phyloP scores from a whole-genome alignment of 2,329 filamentous ascomycete species.

The Fusarium sambucinum region DNA sequence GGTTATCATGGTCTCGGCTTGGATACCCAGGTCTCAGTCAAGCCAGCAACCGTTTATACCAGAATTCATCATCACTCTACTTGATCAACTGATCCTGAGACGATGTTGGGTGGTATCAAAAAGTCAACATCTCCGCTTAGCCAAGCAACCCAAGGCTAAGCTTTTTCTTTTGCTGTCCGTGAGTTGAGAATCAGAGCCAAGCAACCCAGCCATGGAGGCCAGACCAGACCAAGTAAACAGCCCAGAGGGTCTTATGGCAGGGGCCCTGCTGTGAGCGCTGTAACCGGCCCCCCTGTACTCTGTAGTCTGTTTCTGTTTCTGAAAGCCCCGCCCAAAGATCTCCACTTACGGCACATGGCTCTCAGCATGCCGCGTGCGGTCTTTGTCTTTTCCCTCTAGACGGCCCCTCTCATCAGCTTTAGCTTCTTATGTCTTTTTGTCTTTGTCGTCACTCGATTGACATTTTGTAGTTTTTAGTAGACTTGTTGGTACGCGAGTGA shows the following conservation, averaged over 20 bases:
- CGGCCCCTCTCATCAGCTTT: slow-evolving; percentile 36
- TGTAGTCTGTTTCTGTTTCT: slow-evolving; percentile 8
- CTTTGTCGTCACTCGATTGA: slow-evolving; percentile 33
- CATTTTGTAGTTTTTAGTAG: neutral
- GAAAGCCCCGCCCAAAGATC: slow-evolving; percentile 19
- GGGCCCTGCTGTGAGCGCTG: neutral
- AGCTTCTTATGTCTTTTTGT: slow-evolving; percentile 5
- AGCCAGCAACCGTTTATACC: neutral
- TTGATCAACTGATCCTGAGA: slow-evolving; percentile 32
- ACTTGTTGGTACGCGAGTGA: slow-evolving; percentile 8
- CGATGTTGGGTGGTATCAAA: slow-evolving; percentile 19
- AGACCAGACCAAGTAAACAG: neutral
- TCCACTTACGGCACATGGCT: slow-evolving; percentile 28
- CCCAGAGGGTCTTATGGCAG: neutral
- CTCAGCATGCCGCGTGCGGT: slow-evolving; percentile 36
- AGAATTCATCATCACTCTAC: neutral
- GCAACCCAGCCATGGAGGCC: neutral
- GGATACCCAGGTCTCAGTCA: neutral
- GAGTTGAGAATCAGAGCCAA: neutral
- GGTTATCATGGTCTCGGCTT: slow-evolving; percentile 9
- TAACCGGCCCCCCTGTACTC: slow-evolving; percentile 2
- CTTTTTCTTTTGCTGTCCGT: neutral
- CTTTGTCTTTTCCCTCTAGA: slow-evolving; percentile 16
- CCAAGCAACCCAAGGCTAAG: slow-evolving; percentile 8
- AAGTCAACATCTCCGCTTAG: neutral